Conservation (phyloP, 495 filamentous ascomycete species). For the Xylaria sp. region DNA sequence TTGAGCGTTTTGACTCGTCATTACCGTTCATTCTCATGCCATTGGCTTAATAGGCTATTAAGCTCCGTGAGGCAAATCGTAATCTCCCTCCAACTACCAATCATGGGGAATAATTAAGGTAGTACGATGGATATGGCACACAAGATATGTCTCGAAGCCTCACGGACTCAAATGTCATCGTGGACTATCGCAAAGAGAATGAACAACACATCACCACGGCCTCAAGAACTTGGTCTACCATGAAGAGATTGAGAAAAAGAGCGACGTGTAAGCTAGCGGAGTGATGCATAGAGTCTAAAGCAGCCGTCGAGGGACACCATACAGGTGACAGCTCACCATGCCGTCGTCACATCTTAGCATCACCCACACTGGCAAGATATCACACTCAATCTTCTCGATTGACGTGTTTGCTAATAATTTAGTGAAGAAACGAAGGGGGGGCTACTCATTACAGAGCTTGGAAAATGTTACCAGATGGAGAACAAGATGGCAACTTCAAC, state of each 20-base stretch:
- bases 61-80: constrained; percentile 1
- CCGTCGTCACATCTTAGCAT: neutral
- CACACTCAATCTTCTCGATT: neutral
- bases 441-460: constrained; percentile 7
- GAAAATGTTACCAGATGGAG: neutral
- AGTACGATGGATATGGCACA: constrained; percentile 10
- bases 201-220: constrained; percentile 18
- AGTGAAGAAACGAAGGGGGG: constrained; percentile 10
- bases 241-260: constrained; percentile 3
- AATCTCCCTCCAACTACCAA: constrained; percentile 4
- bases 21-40: constrained; percentile 4
- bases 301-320: constrained; percentile 46
- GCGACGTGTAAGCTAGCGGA: constrained; percentile 18
- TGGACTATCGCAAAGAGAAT: neutral
- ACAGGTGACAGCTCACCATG: constrained; percentile 6
- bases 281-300: constrained; percentile 18
- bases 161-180: constrained; percentile 4
- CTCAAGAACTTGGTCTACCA: neutral
- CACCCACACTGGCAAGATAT: neutral
- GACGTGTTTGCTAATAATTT: constrained; percentile 22
- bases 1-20: neutral
- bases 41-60: constrained; percentile 18
- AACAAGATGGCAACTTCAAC: constrained; percentile 12
- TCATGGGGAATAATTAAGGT: neutral
- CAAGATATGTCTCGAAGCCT: constrained; percentile 16